Conservation (phyloP, 768 basidiomycete species). For the Ramaria sp. region DNA sequence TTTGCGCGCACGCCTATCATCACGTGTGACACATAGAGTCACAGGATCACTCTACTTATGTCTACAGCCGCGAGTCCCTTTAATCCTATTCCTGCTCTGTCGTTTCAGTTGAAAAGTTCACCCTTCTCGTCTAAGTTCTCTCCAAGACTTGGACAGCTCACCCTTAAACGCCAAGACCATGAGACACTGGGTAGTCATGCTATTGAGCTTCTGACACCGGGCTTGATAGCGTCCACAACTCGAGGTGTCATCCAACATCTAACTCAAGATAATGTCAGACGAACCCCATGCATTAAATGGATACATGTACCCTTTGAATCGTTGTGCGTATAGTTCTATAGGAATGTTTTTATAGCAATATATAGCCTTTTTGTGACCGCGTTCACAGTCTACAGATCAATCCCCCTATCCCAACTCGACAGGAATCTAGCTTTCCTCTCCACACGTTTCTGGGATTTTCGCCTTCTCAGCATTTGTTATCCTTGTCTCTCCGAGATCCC, state of each 20-base stretch:
- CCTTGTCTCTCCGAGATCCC: constrained; percentile 57
- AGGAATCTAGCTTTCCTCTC: constrained; percentile 39
- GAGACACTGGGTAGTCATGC: not conserved
- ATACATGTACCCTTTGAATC: constrained; percentile 68
- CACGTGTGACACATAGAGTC: not conserved
- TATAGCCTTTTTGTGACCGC: not conserved
- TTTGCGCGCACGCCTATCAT: no score
- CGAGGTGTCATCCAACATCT: constrained; percentile 70
- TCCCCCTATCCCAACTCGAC: constrained; percentile 57
- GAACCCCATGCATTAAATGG: constrained; percentile 44
- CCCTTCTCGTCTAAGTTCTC: not conserved
- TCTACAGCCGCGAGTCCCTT: not conserved
- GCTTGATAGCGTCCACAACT: constrained; percentile 49
- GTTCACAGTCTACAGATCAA: constrained; percentile 45
- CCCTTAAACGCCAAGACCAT: not conserved
- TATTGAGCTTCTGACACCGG: constrained; percentile 47
- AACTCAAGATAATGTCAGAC: constrained; percentile 45
- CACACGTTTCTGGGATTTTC: constrained; percentile 55
- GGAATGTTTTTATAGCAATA: constrained; percentile 21
- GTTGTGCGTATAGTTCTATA: constrained; percentile 36
- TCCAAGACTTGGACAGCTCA: constrained; percentile 3
- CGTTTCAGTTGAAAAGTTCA: not conserved
- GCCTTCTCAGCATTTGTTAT: constrained; percentile 36
- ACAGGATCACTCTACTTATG: not conserved
- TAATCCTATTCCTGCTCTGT: not conserved